phyloP scores from a whole-genome alignment of 129 eudicot genomes.

The Apium graveolens region DNA sequence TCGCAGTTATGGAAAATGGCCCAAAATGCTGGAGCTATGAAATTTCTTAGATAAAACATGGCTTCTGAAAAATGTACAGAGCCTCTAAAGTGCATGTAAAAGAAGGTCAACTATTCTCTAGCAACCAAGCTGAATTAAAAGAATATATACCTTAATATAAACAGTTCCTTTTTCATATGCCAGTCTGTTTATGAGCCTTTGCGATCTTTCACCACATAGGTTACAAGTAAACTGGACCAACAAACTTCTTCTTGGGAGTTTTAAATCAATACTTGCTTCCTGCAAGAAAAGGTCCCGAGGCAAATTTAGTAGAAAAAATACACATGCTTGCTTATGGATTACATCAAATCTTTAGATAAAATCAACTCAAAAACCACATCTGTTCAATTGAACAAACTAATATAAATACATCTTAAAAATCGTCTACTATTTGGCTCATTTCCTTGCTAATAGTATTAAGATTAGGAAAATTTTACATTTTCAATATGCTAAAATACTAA shows the following conservation, averaged over 20 bases:
- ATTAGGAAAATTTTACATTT: neutral
- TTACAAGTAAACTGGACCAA: slow-evolving; percentile 71
- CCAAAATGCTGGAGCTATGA: neutral
- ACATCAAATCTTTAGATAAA: neutral
- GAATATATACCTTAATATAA: slow-evolving; percentile 62
- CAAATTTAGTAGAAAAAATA: neutral
- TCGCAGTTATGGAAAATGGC: neutral
- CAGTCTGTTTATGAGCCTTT: slow-evolving; percentile 68
- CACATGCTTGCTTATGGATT: too few relatives aligned
- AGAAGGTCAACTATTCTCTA: neutral
- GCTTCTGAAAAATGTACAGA: neutral
- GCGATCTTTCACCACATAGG: slow-evolving; percentile 75
- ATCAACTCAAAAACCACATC: neutral
- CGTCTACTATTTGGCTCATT: neutral
- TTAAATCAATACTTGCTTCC: slow-evolving; percentile 61
- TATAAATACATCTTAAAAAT: neutral
- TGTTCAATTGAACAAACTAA: neutral
- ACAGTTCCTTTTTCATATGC: slow-evolving; percentile 94
- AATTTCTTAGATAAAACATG: neutral
- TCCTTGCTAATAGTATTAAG: neutral
- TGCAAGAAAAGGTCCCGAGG: slow-evolving; percentile 8
- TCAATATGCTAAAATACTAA: neutral
- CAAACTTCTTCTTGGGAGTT: slow-evolving; percentile 92
- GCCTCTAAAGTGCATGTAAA: neutral
- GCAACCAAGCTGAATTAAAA: neutral